phyloP scores from a whole-genome alignment of 306 rosid species.

The Vicia villosa region DNA sequence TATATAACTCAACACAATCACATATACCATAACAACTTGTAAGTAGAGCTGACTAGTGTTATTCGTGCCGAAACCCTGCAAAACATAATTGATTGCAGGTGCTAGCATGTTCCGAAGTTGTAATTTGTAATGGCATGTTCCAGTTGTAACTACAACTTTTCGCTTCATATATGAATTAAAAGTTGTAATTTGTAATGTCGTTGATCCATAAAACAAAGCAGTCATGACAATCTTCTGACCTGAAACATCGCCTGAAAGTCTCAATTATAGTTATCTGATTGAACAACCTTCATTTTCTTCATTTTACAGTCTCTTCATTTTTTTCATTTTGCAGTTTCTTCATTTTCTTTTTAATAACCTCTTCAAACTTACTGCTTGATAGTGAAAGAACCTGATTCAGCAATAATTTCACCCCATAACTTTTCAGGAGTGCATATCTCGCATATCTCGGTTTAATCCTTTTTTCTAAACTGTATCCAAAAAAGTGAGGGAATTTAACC shows the following conservation, averaged over 20 bases:
- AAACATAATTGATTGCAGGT: constrained; percentile 3
- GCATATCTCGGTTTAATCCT: constrained; percentile 91
- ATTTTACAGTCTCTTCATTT: constrained; percentile 53
- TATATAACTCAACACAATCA: constrained; percentile 1
- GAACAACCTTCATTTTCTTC: constrained; percentile 1
- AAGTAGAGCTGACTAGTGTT: constrained; percentile 12
- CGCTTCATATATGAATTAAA: background rate
- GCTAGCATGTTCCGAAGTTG: background rate
- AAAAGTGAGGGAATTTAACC: constrained; percentile 84
- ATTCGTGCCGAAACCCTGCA: background rate
- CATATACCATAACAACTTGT: constrained; percentile 6
- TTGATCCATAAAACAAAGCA: background rate
- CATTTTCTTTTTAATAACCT: constrained; percentile 58
- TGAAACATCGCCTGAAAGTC: background rate
- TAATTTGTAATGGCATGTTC: no score
- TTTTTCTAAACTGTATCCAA: constrained; percentile 77
- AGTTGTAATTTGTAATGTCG: background rate
- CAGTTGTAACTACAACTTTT: background rate
- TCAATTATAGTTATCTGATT: constrained; percentile 5
- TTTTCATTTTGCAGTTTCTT: constrained; percentile 57
- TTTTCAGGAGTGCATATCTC: constrained; percentile 39
- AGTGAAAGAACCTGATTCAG: constrained; percentile 79
- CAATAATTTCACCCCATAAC: constrained; percentile 59
- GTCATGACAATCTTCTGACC: constrained; percentile 12
- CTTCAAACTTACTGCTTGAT: constrained; percentile 53